Evolutionary conservation across 176 grass and related monocot genomes (phyloP).

Genomic region (Canna indica): DNA sequence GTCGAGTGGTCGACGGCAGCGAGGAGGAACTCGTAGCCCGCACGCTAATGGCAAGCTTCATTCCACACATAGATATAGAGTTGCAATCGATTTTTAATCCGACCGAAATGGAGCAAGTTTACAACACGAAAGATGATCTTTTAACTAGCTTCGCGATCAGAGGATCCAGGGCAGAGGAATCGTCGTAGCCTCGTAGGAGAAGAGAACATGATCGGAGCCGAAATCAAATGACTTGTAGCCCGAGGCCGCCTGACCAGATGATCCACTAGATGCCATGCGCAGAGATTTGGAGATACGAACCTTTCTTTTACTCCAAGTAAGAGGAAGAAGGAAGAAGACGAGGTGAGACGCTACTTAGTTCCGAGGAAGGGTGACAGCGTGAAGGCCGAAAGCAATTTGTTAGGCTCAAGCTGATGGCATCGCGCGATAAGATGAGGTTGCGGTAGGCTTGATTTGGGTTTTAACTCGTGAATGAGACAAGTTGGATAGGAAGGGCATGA

Average conservation of each 20-base stretch:
- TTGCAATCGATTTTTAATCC: neutral
- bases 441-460: too few species aligned
- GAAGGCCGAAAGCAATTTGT: too few species aligned
- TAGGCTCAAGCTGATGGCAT: too few species aligned
- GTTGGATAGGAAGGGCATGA: too few species aligned
- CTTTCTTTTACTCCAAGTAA: neutral
- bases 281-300: neutral
- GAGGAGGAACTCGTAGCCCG: too few species aligned
- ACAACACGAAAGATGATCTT: neutral
- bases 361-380: too few species aligned
- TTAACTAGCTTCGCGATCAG: slow-evolving; percentile 17
- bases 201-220: slow-evolving; percentile 55
- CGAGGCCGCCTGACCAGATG: slow-evolving; percentile 27
- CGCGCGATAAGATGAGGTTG: too few species aligned
- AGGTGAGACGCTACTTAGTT: too few species aligned
- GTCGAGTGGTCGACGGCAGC: too few species aligned
- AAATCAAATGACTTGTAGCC: slow-evolving; percentile 51
- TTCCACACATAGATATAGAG: too few species aligned
- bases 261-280: slow-evolving; percentile 40
- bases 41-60: too few species aligned
- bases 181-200: slow-evolving; percentile 74
- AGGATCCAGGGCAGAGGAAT: slow-evolving; percentile 36
- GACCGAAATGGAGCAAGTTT: neutral
- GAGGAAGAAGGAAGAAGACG: neutral
- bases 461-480: too few species aligned